These are phyloP conservation scores for Botrytis fragariae DNA, from an alignment of 2,329 filamentous ascomycete genomes.

Conservation along the genomic window DNA sequence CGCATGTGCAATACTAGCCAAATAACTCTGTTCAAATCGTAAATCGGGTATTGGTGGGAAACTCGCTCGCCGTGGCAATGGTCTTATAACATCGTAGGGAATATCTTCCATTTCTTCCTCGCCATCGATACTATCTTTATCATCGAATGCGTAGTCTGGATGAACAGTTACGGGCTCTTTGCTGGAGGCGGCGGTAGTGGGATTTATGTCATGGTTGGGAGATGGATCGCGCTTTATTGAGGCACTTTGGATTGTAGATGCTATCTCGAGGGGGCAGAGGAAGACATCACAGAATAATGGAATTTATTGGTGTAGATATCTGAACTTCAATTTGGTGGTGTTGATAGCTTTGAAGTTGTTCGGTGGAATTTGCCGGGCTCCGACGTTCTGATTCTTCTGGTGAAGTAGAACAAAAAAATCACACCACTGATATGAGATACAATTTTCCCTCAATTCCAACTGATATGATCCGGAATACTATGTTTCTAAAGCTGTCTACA, in stretches of 20 bases:
- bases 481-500: neutral
- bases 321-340: slow-evolving; percentile 5
- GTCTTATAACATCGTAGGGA: slow-evolving; percentile 62
- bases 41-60: slow-evolving; percentile 77
- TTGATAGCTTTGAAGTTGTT: slow-evolving; percentile 6
- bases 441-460: neutral
- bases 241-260: slow-evolving; percentile 76
- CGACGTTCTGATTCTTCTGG: neutral
- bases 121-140: slow-evolving; percentile 42
- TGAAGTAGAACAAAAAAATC: neutral
- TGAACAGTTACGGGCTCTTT: slow-evolving; percentile 57
- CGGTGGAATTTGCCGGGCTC: slow-evolving; percentile 8
- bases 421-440: neutral
- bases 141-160: slow-evolving; percentile 40
- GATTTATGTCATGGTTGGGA: slow-evolving; percentile 72
- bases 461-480: neutral
- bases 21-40: slow-evolving; percentile 96
- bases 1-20: slow-evolving; percentile 80
- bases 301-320: neutral
- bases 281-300: slow-evolving; percentile 30
- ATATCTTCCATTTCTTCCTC: slow-evolving; percentile 61
- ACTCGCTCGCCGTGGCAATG: slow-evolving; percentile 50
- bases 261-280: slow-evolving; percentile 59
- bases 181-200: slow-evolving; percentile 68
- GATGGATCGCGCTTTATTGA: slow-evolving; percentile 74